Evolutionary conservation across 2,329 filamentous ascomycete genomes (phyloP), one percentile per base, ranked within the genome.

Genomic region (Hortaea sp.): DNA sequence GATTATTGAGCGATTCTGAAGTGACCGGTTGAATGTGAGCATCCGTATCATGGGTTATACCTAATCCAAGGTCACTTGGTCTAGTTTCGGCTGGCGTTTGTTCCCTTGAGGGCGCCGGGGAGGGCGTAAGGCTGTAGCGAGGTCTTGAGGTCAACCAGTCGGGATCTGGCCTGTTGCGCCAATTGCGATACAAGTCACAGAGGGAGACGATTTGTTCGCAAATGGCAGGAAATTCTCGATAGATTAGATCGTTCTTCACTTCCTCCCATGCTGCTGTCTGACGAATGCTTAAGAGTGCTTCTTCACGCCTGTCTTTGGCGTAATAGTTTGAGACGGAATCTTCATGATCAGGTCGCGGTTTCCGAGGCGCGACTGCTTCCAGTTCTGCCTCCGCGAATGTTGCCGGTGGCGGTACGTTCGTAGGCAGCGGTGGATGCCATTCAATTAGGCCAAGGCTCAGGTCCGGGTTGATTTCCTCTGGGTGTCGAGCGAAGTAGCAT

Each of bases 321-420:
- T 74, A 71, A 49, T 76, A 76, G 43, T 71, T 67, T 1, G 74
- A 77, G 3, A 74, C 66, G 34, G 69, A 72, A 42, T 68, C 66
- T 10, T 68, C 69, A 28, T 70, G 66, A 20, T 57, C 55, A 5
- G 67, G 50, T 39, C 55, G 59, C 12, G 65, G 58, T 2, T 63
- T 59, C 7, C 63, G 59, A 10, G 66, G 64, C 27, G 66, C 65
- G 39, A 67, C 42, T 20, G 66, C 65, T 47, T 68, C 66, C 41
- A 69, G 59, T 53, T 72, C 69, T 10, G 68, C 69, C 53, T 71
- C 66, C 4, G 56, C 58, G 41, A 65, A 72, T 1, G 65, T 69
- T 1, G 67, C 59, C 12, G 70, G 67, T 27, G 73, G 52, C 12
- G 69, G 65, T 35, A 65, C 63, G 13, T 63, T 67, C 11, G 66